Evolutionary conservation across 106 monocot species (phyloP).

Genomic region (Phalaenopsis aphrodite): DNA sequence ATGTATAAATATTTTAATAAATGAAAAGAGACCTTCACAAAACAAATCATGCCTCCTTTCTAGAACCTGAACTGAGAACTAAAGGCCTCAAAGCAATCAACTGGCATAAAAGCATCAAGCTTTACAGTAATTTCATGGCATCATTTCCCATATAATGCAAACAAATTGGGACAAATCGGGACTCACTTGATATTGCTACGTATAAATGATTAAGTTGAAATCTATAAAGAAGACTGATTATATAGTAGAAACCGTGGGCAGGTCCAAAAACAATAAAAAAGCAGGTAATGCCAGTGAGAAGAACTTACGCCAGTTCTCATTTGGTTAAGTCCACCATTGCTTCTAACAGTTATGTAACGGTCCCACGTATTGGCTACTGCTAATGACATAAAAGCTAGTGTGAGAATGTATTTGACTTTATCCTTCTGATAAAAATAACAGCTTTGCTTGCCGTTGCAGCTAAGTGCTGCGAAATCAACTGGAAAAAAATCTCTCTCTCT

Average conservation of each 20-base stretch:
- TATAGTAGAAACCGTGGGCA: not conserved
- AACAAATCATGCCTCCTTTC: not conserved
- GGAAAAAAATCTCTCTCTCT: not conserved
- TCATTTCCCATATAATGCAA: not conserved
- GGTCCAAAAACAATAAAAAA: not conserved
- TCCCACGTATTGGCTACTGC: conserved; percentile 41
- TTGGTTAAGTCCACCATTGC: conserved; percentile 98
- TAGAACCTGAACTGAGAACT: not conserved
- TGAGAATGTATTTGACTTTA: conserved; percentile 1
- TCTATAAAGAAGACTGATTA: not conserved
- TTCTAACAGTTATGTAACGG: conserved; percentile 73
- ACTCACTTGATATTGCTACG: not conserved
- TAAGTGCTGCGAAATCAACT: not conserved
- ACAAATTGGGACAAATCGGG: not conserved
- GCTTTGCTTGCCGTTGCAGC: not conserved
- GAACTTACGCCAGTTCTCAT: conserved; percentile 96
- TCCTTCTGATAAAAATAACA: not conserved
- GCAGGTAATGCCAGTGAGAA: not conserved
- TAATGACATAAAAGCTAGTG: conserved; percentile 6
- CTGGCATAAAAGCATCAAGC: not conserved
- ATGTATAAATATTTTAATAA: not conserved
- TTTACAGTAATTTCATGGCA: not conserved
- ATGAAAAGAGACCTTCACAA: not conserved
- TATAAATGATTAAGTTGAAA: not conserved
- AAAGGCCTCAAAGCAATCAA: not conserved